Evolutionary conservation across 805 yeast species (phyloP), one percentile per base, ranked within the genome.

Genomic region (Starmera quercuum): DNA sequence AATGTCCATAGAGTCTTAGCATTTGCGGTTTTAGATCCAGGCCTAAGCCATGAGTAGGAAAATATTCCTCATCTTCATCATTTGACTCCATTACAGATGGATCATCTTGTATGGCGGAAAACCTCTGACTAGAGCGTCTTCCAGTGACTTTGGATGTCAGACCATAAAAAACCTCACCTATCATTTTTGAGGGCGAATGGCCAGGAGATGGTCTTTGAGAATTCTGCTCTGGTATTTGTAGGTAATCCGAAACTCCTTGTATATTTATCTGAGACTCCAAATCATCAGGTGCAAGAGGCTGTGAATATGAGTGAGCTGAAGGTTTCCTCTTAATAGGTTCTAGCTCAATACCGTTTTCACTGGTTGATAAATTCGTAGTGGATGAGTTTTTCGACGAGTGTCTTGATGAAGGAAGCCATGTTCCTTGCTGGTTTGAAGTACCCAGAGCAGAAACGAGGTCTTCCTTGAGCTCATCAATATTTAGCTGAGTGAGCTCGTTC

Each of bases 1-100:
- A 68, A 12, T 59, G 56, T 3, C 78, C 78, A 39, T 58, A 70
- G 6, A 71, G 38, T 27, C 32, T 41, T 7, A 41, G 21, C 4
- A 21, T 36, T 10, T 35, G 38, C 2, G 33, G 29, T n/a, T 22
- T 26, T 17, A 31, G 34, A 13, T 11, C 11, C 2, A 27, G 18
- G 6, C 31, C 32, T 11, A 41, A 30, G 4, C 31, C 31, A 12
- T 39, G 25, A 2, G 39, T 29, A 4, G 29, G 19, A 6, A n/a
- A 16, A 14, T 25, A 20, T 20, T 31, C 26, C 3, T 31, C 28
- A 17, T 26, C 30, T 6, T 32, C 38, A n/a, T 29, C 32, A 9
- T 36, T 38, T 14, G 34, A 36, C 8, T 22, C 29, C 6, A 26
- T 46, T 58, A 25, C 15, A 5, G 27, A 25, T 25, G 10, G 27